Percentiles rank a stretch among this genome's conserved stretches.
Conservation (phyloP, 345 rosid genomes). For the Sonneratia caseolaris region DNA sequence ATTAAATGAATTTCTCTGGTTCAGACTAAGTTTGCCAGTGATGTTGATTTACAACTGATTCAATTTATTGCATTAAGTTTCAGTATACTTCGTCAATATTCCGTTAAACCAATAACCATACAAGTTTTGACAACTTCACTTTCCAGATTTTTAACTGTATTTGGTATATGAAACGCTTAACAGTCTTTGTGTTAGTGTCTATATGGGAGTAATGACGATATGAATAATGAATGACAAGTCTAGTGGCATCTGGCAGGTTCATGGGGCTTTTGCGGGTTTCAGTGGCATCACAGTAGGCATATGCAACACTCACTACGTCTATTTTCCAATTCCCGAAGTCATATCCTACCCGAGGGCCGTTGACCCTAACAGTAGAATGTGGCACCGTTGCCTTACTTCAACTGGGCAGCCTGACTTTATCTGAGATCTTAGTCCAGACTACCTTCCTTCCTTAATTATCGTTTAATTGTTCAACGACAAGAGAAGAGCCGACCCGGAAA, state of each 20-base stretch:
- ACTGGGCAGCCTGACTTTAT: constrained; percentile 94
- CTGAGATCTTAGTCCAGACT: constrained; percentile 14
- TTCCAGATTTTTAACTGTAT: not conserved
- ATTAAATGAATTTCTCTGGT: no score
- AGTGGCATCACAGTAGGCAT: constrained; percentile 91
- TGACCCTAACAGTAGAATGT: constrained; percentile 95
- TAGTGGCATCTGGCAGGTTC: constrained; percentile 47
- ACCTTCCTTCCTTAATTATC: not conserved
- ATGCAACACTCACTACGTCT: constrained; percentile 92
- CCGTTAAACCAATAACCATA: no score
- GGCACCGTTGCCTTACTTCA: constrained; percentile 98
- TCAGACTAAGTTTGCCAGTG: no score
- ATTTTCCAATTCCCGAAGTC: constrained; percentile 91
- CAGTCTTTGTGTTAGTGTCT: no score
- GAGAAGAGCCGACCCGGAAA: not conserved
- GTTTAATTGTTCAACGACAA: not conserved
- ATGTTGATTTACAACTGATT: no score
- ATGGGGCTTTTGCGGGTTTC: constrained; percentile 94
- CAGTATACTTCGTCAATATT: no score
- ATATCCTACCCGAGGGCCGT: constrained; percentile 76
- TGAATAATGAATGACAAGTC: not conserved
- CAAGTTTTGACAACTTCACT: not conserved
- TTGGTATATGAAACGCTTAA: no score
- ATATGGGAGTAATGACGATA: not conserved
- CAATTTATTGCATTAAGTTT: no score